A percentile compares a stretch with the other conserved stretches of the same genome.
These are phyloP conservation scores for Pholiota conissans DNA, from an alignment of 768 basidiomycete species.

Conservation along the genomic window DNA sequence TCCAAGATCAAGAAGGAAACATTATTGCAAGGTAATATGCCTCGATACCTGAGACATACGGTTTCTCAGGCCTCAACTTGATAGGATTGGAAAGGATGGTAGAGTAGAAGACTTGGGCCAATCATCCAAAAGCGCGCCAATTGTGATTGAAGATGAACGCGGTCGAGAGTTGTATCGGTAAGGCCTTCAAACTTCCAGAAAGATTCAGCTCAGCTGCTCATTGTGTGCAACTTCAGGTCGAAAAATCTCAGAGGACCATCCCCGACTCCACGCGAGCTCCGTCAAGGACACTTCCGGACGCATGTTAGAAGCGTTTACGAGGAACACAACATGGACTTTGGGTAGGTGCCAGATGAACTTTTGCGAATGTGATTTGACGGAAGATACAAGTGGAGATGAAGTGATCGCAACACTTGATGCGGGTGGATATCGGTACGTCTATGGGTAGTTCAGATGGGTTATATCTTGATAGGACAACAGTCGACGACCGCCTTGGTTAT, in stretches of 20 bases:
- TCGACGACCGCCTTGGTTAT: constrained; percentile 18
- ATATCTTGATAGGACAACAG: constrained; percentile 8
- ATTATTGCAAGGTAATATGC: constrained; percentile 60
- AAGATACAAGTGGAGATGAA: background rate
- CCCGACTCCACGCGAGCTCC: constrained; percentile 7
- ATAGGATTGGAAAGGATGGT: constrained; percentile 22
- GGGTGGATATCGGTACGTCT: constrained; percentile 13
- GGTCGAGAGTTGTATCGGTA: constrained; percentile 62
- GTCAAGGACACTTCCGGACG: constrained; percentile 4
- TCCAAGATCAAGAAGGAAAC: constrained; percentile 64
- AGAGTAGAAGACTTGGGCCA: constrained; percentile 5
- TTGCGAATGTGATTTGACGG: background rate
- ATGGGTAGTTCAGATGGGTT: too few species aligned
- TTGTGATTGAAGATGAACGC: constrained; percentile 58
- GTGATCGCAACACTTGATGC: background rate
- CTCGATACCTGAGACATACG: too few species aligned
- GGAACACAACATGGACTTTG: background rate
- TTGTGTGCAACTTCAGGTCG: constrained; percentile 1
- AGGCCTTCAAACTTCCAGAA: background rate
- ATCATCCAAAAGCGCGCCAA: constrained; percentile 35
- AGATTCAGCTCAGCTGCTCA: background rate
- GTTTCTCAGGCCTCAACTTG: background rate
- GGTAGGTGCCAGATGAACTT: background rate
- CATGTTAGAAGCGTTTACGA: background rate
- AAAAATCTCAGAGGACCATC: constrained; percentile 5